A percentile compares a stretch with the other conserved stretches of the same genome.
These are phyloP conservation scores for Yamadazyma oceani DNA, from an alignment of 1,139 yeast genomes.

Conservation along the genomic window DNA sequence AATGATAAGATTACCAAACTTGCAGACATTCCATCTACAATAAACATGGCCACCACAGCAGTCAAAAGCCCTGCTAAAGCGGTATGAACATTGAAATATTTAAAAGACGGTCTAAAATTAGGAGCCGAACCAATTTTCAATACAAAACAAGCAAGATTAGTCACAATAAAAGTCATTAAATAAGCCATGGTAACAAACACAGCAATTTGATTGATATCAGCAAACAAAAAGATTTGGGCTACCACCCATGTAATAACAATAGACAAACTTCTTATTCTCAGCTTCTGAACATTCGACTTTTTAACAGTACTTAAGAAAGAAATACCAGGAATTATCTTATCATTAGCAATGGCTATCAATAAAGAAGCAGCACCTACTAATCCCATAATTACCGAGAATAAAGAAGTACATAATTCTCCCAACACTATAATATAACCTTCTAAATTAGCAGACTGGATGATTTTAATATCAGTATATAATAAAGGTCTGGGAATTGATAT, in stretches of 20 bases:
- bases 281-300: slow-evolving; percentile 43
- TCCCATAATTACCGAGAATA: slow-evolving; percentile 92
- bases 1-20: slow-evolving; percentile 68
- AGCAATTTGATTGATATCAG: slow-evolving; percentile 92
- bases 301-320: slow-evolving; percentile 51
- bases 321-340: slow-evolving; percentile 78
- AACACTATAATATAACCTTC: slow-evolving; percentile 70
- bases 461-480: slow-evolving; percentile 73
- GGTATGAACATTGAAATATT: slow-evolving; percentile 77
- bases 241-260: slow-evolving; percentile 75
- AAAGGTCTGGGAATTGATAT: slow-evolving; percentile 75
- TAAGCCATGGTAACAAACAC: slow-evolving; percentile 96
- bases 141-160: slow-evolving; percentile 88
- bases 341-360: slow-evolving; percentile 87
- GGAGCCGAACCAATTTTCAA: slow-evolving; percentile 91
- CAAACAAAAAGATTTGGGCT: slow-evolving; percentile 80
- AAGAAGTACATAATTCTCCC: slow-evolving; percentile 87
- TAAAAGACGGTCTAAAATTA: slow-evolving; percentile 91
- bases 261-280: slow-evolving; percentile 48
- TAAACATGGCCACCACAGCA: slow-evolving; percentile 83
- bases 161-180: slow-evolving; percentile 90
- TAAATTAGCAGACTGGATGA: slow-evolving; percentile 77
- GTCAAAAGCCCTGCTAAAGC: slow-evolving; percentile 73
- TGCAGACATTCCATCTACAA: slow-evolving; percentile 90
- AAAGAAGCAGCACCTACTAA: slow-evolving; percentile 92